phyloP scores from a whole-genome alignment of 495 filamentous ascomycete genomes.

The Jackrogersella minutella region DNA sequence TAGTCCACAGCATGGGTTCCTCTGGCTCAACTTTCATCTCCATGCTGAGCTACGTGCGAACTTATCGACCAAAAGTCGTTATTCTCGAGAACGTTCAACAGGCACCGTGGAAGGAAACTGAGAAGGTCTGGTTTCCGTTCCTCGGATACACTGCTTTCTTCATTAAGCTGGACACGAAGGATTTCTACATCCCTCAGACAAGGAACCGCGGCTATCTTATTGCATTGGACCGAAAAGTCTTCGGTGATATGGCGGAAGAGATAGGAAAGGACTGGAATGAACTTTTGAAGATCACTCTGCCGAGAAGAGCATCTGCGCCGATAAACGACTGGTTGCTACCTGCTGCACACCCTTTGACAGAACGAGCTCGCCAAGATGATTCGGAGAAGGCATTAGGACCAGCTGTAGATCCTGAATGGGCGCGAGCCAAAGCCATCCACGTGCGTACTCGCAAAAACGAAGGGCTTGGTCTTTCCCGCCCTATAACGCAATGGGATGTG shows the following conservation, averaged over 20 bases:
- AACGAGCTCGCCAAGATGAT: conserved; percentile 55
- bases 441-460: conserved; percentile 55
- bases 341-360: conserved; percentile 64
- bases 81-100: conserved; percentile 77
- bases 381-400: conserved; percentile 42
- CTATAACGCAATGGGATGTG: conserved; percentile 65
- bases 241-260: conserved; percentile 8
- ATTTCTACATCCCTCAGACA: conserved; percentile 84
- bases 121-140: conserved; percentile 52
- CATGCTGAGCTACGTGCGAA: conserved; percentile 64
- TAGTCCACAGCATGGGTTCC: conserved; percentile 65
- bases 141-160: conserved; percentile 64
- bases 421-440: conserved; percentile 64
- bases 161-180: conserved; percentile 69
- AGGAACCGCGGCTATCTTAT: conserved; percentile 76
- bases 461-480: conserved; percentile 60
- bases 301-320: conserved; percentile 68
- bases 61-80: conserved; percentile 67
- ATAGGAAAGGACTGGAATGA: conserved; percentile 33
- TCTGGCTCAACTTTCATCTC: conserved; percentile 75
- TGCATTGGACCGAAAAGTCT: conserved; percentile 58
- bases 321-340: conserved; percentile 68
- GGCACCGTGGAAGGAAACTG: conserved; percentile 70
- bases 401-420: conserved; percentile 60
- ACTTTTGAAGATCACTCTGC: conserved; percentile 51